Percentiles rank a stretch among this genome's conserved stretches.
phyloP scores from a whole-genome alignment of 148 eudicot genomes.

The Vaccinium corymbosum region DNA sequence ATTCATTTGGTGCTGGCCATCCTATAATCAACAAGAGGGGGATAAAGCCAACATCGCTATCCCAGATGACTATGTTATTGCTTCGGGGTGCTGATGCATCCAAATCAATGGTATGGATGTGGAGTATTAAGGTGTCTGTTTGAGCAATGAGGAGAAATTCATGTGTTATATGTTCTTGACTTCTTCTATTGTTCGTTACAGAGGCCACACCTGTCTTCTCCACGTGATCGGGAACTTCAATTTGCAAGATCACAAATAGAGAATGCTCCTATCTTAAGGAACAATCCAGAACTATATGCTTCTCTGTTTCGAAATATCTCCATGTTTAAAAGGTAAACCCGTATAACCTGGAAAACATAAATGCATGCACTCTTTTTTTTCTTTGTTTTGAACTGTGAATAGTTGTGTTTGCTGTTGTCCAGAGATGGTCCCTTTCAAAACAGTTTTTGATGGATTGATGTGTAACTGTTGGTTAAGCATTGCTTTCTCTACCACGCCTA shows the following conservation, averaged over 20 bases:
- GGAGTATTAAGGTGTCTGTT: not conserved
- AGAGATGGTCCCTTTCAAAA: not conserved
- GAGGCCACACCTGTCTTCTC: conserved; percentile 39
- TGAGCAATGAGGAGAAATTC: not conserved
- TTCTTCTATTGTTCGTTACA: conserved; percentile 24
- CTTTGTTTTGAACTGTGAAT: not conserved
- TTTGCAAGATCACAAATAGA: conserved; percentile 50
- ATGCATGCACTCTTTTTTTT: not conserved
- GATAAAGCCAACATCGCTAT: conserved; percentile 33
- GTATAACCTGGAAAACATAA: not conserved
- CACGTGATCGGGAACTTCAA: conserved; percentile 54
- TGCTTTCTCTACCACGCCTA: not conserved
- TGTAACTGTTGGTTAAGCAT: not conserved
- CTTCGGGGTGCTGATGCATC: conserved; percentile 25
- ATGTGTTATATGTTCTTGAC: not conserved
- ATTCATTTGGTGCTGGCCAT: conserved; percentile 19
- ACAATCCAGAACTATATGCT: conserved; percentile 38
- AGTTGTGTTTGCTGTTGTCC: not conserved
- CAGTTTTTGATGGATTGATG: not conserved
- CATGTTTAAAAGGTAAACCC: conserved; percentile 51
- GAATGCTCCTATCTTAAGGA: conserved; percentile 44
- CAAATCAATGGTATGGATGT: conserved; percentile 38
- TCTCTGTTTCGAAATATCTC: conserved; percentile 63
- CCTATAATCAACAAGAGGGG: conserved; percentile 36
- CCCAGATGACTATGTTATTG: conserved; percentile 53